Evolutionary conservation across 768 basidiomycete species (phyloP).

Genomic region (Tremella yokohamensis): DNA sequence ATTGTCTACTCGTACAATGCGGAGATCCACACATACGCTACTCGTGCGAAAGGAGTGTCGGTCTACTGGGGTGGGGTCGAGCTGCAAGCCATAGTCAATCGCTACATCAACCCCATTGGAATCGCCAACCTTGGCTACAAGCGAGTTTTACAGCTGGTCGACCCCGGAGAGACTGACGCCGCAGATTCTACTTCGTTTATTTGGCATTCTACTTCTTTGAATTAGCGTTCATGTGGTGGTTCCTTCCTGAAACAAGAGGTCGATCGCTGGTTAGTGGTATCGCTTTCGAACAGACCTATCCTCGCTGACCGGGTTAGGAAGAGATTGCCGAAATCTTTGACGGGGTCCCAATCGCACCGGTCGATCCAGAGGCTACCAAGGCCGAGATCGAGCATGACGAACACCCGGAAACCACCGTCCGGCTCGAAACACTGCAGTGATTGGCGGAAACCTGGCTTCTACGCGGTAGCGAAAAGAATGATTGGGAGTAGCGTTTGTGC

Average conservation of each 20-base stretch:
- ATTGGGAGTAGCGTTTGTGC: too few relatives aligned
- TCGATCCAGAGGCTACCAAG: too few relatives aligned
- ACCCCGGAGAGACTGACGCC: background rate
- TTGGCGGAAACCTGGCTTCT: too few relatives aligned
- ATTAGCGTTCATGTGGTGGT: background rate
- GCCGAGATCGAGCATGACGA: too few relatives aligned
- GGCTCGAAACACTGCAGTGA: too few relatives aligned
- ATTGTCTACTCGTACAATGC: constrained; percentile 8
- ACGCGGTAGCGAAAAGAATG: too few relatives aligned
- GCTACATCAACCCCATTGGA: constrained; percentile 8
- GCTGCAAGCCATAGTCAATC: constrained; percentile 5
- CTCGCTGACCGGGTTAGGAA: too few relatives aligned
- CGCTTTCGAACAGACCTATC: too few relatives aligned
- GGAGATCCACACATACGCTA: constrained; percentile 7
- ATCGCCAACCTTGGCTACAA: background rate
- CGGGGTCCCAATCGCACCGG: too few relatives aligned
- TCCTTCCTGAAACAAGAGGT: background rate
- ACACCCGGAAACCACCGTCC: too few relatives aligned
- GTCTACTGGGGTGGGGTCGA: background rate
- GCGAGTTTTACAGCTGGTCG: background rate
- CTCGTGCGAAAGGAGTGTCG: constrained; percentile 12
- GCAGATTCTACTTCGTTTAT: constrained; percentile 2
- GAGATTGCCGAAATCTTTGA: too few relatives aligned
- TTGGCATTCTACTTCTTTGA: background rate
- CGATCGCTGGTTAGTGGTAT: background rate